A percentile compares a stretch with the other conserved stretches of the same genome.
Conservation (phyloP, 2,329 filamentous ascomycete species). For the Pseudogymnoascus sp. region DNA sequence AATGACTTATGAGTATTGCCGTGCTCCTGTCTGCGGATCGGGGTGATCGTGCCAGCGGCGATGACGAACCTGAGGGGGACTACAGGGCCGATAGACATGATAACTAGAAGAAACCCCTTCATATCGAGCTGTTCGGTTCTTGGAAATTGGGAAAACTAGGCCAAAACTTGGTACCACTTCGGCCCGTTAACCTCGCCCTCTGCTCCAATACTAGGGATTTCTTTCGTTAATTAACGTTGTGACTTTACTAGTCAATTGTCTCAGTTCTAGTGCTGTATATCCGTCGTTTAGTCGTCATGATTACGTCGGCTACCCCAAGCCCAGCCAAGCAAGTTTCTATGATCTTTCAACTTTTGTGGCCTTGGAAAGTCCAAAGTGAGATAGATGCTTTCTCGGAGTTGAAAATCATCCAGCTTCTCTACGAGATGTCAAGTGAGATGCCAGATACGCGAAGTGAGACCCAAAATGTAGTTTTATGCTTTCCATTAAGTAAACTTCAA, state of each 20-base stretch:
- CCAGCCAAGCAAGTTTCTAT: background rate
- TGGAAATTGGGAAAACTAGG: background rate
- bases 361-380: background rate
- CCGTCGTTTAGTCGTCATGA: background rate
- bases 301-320: background rate
- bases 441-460: background rate
- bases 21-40: background rate
- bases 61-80: background rate
- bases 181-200: background rate
- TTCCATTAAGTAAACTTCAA: background rate
- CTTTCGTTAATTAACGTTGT: background rate
- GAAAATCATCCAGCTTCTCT: background rate
- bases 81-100: background rate
- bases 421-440: background rate
- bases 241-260: background rate
- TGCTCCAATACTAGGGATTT: background rate
- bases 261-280: background rate
- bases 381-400: too few species aligned
- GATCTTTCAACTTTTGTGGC: background rate
- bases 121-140: background rate
- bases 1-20: background rate
- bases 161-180: background rate
- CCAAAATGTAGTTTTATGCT: background rate
- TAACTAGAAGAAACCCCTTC: background rate
- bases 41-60: background rate